Percentiles rank a stretch among this genome's conserved stretches.
Conservation (phyloP, 2,329 filamentous ascomycete genomes). For the Pseudonectria foliicola region DNA sequence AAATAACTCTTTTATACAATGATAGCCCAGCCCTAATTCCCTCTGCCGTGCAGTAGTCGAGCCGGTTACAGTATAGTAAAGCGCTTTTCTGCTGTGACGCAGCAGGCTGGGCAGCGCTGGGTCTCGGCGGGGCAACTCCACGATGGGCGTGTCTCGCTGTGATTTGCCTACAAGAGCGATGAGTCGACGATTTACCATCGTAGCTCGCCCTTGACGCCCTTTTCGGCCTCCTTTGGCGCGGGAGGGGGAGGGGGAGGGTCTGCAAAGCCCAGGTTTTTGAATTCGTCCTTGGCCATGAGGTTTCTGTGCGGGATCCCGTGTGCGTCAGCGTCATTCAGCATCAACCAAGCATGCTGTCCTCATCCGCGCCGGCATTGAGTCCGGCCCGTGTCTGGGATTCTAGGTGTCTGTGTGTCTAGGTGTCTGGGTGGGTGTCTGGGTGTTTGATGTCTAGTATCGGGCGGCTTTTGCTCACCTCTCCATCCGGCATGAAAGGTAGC, state of each 20-base stretch:
- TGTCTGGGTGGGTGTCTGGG: no score
- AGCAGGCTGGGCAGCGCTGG: not conserved
- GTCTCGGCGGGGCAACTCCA: slow-evolving; percentile 6
- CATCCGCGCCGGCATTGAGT: no score
- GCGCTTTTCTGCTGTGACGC: no score
- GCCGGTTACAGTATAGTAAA: no score
- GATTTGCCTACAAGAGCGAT: slow-evolving; percentile 15
- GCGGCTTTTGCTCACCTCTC: slow-evolving; percentile 58
- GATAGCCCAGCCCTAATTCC: no score
- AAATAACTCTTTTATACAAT: no score
- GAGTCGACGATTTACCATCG: slow-evolving; percentile 29
- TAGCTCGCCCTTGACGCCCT: slow-evolving; percentile 31
- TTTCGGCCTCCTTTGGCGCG: slow-evolving; percentile 23
- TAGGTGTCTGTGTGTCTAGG: no score
- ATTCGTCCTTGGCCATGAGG: slow-evolving; percentile 91
- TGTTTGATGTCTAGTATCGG: no score
- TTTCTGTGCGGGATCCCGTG: slow-evolving; percentile 49
- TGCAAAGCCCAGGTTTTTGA: slow-evolving; percentile 82
- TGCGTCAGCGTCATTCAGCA: slow-evolving; percentile 3
- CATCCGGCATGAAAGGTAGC: slow-evolving; percentile 89
- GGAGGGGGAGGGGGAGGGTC: slow-evolving; percentile 18
- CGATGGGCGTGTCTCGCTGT: slow-evolving; percentile 18
- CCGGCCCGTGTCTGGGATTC: no score
- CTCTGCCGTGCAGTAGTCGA: no score
- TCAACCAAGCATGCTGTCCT: no score